Base-by-base conservation (phyloP, 805 yeast genomes). In the Candida ponderosae region DNA sequence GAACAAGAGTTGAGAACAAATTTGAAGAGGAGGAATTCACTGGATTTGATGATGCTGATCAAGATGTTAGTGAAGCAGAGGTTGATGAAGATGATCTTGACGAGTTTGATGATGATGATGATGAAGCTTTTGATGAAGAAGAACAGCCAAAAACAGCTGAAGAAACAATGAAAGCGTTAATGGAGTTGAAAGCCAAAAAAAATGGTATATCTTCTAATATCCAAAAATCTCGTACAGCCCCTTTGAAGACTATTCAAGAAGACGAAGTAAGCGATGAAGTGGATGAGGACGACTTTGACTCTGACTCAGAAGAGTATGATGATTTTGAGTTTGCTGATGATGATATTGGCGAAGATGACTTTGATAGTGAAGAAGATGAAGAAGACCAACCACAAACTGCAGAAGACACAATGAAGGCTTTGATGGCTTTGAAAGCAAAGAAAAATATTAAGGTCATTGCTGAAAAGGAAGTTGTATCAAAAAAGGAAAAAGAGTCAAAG, bases 101-200 rank as follows among this genome's bases (percentile, higher is more conserved):
- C 6, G 44, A 39, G n/a, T 33, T 30, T 33, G 31, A 24, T n/a
- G 24, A 15, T 10, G 33, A 27, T 21, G 17, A 17, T 13, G 24
- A 19, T 11, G 18, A 17, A n/a, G 35, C 59, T 5, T 40, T 48
- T 2, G 49, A 49, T 21, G 52, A 51, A 13, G 44, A 44, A 16
- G 61, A 62, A 28, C 38, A 54, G 30, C 39, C 57, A 41, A 38
- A 44, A 33, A 50, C 60, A 18, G 70, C 62, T 33, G 70, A 66
- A 34, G 65, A 63, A 18, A 73, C 72, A 11, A 63, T 68, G 43
- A 64, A 54, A 39, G 67, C 56, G 34, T 65, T 50, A 62, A 67
- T 38, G 59, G 67, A 46, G 50, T 63, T 26, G 70, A 71, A 52
- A 63, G 24, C 24, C 11, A 21, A 40, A 66, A 63, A 38, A 50